Evolutionary conservation across 176 grass and related monocot species (phyloP).

Genomic region (Triticum aestivum): IWGSC_CS_RefSeq_v2.1 NC_057812.1:731512870-731513369

Average conservation of each 20-base stretch:
- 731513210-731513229: slow-evolving; percentile 31
- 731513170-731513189: slow-evolving; percentile 50
- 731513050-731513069: too few relatives aligned
- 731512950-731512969: background rate
- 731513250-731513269: background rate
- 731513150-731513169: slow-evolving; percentile 58
- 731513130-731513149: slow-evolving; percentile 10
- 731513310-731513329: background rate
- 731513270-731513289: too few relatives aligned
- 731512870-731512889: slow-evolving; percentile 26
- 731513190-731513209: slow-evolving; percentile 39
- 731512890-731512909: slow-evolving; percentile 9
- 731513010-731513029: background rate
- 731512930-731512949: slow-evolving; percentile 23
- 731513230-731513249: background rate
- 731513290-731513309: too few relatives aligned
- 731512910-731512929: slow-evolving; percentile 1
- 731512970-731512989: background rate
- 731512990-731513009: background rate
- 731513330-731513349: background rate
- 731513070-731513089: too few relatives aligned
- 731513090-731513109: too few relatives aligned
- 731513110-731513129: too few relatives aligned
- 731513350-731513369: background rate
- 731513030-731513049: background rate